phyloP scores from a whole-genome alignment of 2,329 filamentous ascomycete genomes.

The Whalleya microplaca region DNA sequence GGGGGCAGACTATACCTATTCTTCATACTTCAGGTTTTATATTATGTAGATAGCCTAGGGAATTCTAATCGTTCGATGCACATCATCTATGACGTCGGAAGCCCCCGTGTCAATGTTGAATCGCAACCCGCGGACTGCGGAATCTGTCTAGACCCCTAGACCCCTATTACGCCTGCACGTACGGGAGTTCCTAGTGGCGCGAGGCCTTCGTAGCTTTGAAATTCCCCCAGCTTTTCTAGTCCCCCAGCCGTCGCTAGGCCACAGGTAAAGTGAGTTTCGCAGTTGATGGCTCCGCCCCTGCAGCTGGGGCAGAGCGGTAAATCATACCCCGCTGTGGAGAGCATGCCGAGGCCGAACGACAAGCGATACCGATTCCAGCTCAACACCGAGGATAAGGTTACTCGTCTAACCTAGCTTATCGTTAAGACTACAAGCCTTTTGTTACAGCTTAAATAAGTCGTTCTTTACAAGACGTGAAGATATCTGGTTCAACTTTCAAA shows the following conservation, averaged over 20 bases:
- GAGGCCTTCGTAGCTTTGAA: no score
- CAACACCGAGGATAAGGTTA: slow-evolving; percentile 1
- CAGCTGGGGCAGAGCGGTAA: slow-evolving; percentile 2
- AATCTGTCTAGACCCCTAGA: no score
- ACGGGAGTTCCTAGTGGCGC: no score
- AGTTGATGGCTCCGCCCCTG: background rate
- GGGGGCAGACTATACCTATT: no score
- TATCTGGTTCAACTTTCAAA: background rate
- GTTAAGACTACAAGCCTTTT: background rate
- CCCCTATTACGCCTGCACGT: no score
- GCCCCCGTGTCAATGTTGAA: no score
- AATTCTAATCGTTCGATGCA: no score
- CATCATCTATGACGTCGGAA: no score
- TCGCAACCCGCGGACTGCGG: no score
- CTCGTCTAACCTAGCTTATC: background rate
- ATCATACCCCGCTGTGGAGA: slow-evolving; percentile 12
- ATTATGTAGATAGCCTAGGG: no score
- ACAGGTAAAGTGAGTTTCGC: background rate
- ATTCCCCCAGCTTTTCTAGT: slow-evolving; percentile 17
- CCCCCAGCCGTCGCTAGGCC: slow-evolving; percentile 2
- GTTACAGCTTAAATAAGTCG: background rate
- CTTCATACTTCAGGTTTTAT: no score
- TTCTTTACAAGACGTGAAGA: background rate
- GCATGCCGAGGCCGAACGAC: slow-evolving; percentile 16
- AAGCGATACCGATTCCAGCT: slow-evolving; percentile 6